Conservation (phyloP, 352 stramenopile species). For the Globisporangium lucens region DNA sequence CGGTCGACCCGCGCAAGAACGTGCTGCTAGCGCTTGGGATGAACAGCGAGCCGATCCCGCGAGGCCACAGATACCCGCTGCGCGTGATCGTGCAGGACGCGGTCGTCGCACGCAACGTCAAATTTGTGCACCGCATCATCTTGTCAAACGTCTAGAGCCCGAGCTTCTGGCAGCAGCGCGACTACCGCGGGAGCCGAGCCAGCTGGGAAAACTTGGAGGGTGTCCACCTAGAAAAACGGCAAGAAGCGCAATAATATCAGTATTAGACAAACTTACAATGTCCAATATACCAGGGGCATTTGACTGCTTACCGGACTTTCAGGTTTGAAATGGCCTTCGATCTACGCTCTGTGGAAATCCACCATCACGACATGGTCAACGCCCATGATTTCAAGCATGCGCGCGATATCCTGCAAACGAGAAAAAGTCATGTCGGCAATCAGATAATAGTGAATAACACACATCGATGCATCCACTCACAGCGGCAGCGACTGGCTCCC, state of each 20-base stretch:
- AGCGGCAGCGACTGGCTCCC: constrained; percentile 75
- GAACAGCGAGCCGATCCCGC: constrained; percentile 92
- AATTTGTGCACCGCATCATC: constrained; percentile 94
- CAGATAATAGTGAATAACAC: background rate
- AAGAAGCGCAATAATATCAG: background rate
- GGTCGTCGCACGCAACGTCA: constrained; percentile 95
- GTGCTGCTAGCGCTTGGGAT: constrained; percentile 98
- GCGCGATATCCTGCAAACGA: constrained; percentile 63
- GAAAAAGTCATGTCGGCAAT: background rate
- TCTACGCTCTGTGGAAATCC: constrained; percentile 85
- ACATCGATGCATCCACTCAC: constrained; percentile 19
- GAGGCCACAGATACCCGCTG: constrained; percentile 96
- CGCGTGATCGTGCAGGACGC: constrained; percentile 95
- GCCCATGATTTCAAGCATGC: constrained; percentile 89
- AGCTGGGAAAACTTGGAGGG: constrained; percentile 81
- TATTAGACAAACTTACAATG: background rate
- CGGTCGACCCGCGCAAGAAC: constrained; percentile 92
- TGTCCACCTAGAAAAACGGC: constrained; percentile 51
- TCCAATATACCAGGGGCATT: too few species aligned
- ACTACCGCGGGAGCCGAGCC: constrained; percentile 86
- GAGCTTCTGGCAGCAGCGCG: constrained; percentile 91
- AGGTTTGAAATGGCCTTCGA: constrained; percentile 87
- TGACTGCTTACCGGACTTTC: constrained; percentile 52
- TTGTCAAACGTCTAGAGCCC: constrained; percentile 75
- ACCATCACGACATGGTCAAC: constrained; percentile 87